Base-by-base conservation (phyloP, 2,329 filamentous ascomycete species). In the Cladorrhinum sp. region DNA sequence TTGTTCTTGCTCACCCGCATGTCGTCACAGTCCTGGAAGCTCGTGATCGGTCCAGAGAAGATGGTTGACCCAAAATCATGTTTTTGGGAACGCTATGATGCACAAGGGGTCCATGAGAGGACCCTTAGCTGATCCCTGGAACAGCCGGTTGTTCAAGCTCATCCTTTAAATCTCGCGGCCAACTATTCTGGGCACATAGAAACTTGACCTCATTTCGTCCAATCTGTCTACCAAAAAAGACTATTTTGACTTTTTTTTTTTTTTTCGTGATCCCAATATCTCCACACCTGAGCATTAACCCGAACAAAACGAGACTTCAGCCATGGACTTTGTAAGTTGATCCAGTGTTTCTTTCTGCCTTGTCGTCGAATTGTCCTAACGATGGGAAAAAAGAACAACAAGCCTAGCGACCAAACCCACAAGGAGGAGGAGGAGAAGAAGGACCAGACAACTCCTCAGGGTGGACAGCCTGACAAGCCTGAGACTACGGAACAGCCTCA, bases 311-410 rank as follows among this genome's bases (percentile, higher is more conserved):
- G 50, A 53, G 23, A 54, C 49, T 12, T 10, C 25, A 48, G 62
- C 25, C 59, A 69, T 69, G 67, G 51, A 59, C 56, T 65, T 66
- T 27, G 67, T 68, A 62, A 61, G 62, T 50, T 54, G 22, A 36
- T 23, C 29, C 2, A 24, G 12, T 36, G 8, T 49, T n/a, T 24
- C 23, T 38, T 23, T n/a, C 18, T 32, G 36, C 38, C 38, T 24
- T 48, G 10, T 12, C n/a, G 41, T 45, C 41, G 41, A 22, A 18
- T 8, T 4, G n/a, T 45, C 10, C n/a, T 45, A 50, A 38, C 9
- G 54, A 25, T 45, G 16, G 25, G 22, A 51, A 41, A 55, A 45
- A 41, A 36, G 29, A 59, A 45, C 1, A 49, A 58, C 53, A 56
- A 64, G 50, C 22, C 55, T 8, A 59, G 58, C 52, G 54, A 68